Evolutionary conservation across 2,329 filamentous ascomycete species (phyloP).

Genomic region (Cytospora piceicola): DNA sequence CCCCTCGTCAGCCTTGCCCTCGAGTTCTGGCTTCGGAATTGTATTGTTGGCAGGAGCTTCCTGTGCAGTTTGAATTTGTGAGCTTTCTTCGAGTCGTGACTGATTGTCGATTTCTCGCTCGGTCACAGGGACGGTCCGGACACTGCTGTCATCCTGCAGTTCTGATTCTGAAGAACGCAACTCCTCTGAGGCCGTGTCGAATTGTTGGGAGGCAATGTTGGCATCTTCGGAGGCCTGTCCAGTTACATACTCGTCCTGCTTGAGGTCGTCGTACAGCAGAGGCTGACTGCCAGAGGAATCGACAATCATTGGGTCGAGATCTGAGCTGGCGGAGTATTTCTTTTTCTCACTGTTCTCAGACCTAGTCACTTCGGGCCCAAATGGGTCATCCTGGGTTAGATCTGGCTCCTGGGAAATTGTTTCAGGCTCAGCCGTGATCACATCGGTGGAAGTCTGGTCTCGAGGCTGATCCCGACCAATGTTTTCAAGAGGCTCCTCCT

Average conservation of each 20-base stretch:
- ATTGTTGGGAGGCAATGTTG: not conserved
- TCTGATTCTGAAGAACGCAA: not conserved
- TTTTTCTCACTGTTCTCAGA: not conserved
- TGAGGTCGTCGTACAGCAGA: not conserved
- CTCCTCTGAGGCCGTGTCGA: not conserved
- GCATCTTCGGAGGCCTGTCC: not conserved
- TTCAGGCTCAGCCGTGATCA: not conserved
- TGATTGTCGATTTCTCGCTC: conserved; percentile 3
- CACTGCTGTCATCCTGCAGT: not conserved
- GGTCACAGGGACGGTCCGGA: conserved; percentile 20
- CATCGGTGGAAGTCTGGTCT: not conserved
- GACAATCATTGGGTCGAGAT: not conserved
- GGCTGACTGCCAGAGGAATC: not conserved
- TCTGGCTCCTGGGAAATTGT: not conserved
- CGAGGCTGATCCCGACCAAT: not conserved
- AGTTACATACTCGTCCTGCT: not conserved
- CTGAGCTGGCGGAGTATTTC: not conserved
- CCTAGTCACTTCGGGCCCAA: not conserved
- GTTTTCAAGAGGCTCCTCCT: conserved; percentile 11
- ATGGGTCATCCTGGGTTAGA: not conserved
- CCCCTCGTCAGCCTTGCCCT: conserved; percentile 7
- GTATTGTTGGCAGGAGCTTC: conserved; percentile 1
- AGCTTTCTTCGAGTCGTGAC: not conserved
- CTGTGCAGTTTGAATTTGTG: not conserved
- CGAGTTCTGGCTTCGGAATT: conserved; percentile 11